Base-by-base conservation (phyloP, 768 basidiomycete species). In the Auricularia sp. region DNA sequence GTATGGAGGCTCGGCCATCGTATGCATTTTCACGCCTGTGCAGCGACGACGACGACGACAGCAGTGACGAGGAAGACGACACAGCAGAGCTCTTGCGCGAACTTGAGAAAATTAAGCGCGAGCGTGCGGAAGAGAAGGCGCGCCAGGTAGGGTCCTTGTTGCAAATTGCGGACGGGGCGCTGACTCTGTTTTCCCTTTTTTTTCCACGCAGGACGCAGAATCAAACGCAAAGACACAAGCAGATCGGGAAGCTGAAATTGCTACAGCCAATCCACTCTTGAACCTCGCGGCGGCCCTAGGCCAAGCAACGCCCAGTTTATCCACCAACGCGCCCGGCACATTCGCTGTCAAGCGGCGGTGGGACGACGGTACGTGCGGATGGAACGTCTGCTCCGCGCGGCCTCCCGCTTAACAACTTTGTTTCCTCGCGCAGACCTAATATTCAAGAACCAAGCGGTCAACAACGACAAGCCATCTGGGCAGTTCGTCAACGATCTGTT, bases 31-130 rank as follows among this genome's bases (percentile, higher is more conserved):
- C 24, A 21, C 34, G 61, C 14, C 34, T 56, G 35, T 24, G 24
- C 66, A 81, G 79, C 63, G 85, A 86, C 42, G 83, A 83, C 7
- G 56, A 59, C 24, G 81, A 82, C 6, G 83, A 77, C 10, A 78
- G 79, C 11, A 77, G 78, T 2, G 83, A 89, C 18, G 90, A 92
- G 8, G 94, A 96, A 68, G 92, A 94, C 70, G 93, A 96, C 63
- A 93, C 94, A 0, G 94, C 94, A 0, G 96, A 97, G 71, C 81
- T 99, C 29, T 80, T 99, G 67, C 87, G 94, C 33, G 97, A 99
- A 74, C 81, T 99, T n/a, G 96, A 97, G 76, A 98, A 96, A 79
- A 98, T 98, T 69, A 98, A 97, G 76, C 88, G 88, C 59, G 95
- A 98, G 72, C 83, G 96, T 10, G 95, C 95, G 11, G 95, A 90